These are phyloP conservation scores for Prunus yedoensis DNA, from an alignment of 331 rosid species.

Conservation along the genomic window DNA sequence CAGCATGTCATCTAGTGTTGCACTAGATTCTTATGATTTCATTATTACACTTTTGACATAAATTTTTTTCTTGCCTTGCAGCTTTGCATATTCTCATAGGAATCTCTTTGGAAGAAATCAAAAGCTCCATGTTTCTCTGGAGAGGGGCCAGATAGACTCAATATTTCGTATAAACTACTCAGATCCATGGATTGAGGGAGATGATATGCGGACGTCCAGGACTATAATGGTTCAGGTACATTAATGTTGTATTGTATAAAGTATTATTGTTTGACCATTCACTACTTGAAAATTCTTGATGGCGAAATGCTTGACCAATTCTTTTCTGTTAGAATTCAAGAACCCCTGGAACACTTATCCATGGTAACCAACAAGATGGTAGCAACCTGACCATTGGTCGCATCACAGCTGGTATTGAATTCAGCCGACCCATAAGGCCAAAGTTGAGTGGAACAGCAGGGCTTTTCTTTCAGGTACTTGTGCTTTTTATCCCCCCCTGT, in stretches of 20 bases:
- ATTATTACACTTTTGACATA: background rate
- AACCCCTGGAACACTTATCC: slow-evolving; percentile 98
- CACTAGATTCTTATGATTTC: slow-evolving; percentile 9
- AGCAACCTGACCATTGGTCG: slow-evolving; percentile 74
- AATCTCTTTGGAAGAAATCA: slow-evolving; percentile 96
- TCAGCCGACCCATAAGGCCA: slow-evolving; percentile 93
- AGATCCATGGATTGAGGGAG: slow-evolving; percentile 98
- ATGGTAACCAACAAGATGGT: slow-evolving; percentile 52
- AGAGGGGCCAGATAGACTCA: slow-evolving; percentile 97
- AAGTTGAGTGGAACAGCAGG: slow-evolving; percentile 96
- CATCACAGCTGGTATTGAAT: slow-evolving; percentile 84
- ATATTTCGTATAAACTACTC: slow-evolving; percentile 92
- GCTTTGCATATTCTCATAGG: slow-evolving; percentile 94
- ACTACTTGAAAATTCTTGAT: slow-evolving; percentile 3
- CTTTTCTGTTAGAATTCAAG: slow-evolving; percentile 71
- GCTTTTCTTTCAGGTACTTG: slow-evolving; percentile 77
- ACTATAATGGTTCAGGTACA: slow-evolving; percentile 93
- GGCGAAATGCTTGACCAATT: slow-evolving; percentile 19
- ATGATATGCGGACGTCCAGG: slow-evolving; percentile 94
- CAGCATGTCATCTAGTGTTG: slow-evolving; percentile 6
- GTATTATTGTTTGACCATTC: slow-evolving; percentile 12
- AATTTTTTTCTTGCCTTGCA: slow-evolving; percentile 44
- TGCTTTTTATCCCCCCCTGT: slow-evolving; percentile 4
- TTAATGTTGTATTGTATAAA: slow-evolving; percentile 15
- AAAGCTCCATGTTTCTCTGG: slow-evolving; percentile 81